Percentiles rank a stretch among this genome's conserved stretches.
Evolutionary conservation across 2,329 filamentous ascomycete species (phyloP).

Genomic region (Diaporthe sp.): DNA sequence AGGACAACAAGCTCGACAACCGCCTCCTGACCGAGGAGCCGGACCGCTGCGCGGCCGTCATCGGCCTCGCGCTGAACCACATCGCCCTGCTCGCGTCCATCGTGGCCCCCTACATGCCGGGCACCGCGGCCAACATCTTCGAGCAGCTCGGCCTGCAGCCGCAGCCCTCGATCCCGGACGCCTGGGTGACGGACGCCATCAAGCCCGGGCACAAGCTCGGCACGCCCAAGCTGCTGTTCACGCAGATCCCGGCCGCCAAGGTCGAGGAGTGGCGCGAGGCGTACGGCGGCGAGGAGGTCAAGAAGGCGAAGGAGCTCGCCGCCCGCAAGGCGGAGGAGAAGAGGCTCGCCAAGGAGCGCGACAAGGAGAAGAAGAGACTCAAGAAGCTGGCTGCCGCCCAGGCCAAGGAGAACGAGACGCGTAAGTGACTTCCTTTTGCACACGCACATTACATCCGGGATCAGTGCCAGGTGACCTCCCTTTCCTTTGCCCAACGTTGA

Average conservation of each 20-base stretch:
- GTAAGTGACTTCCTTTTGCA: too few relatives aligned
- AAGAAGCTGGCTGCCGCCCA: slow-evolving; percentile 53
- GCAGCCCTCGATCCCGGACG: slow-evolving; percentile 72
- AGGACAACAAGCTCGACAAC: slow-evolving; percentile 59
- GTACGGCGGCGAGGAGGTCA: slow-evolving; percentile 76
- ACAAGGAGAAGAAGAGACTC: slow-evolving; percentile 63
- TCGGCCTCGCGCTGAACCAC: slow-evolving; percentile 86
- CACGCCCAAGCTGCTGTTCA: slow-evolving; percentile 83
- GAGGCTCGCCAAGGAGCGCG: slow-evolving; percentile 63
- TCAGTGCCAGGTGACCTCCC: too few relatives aligned
- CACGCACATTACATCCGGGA: too few relatives aligned
- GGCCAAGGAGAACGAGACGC: slow-evolving; percentile 24
- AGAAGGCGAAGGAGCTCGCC: slow-evolving; percentile 76
- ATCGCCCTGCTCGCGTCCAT: slow-evolving; percentile 85
- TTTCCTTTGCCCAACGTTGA: too few relatives aligned
- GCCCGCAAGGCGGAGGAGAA: slow-evolving; percentile 65
- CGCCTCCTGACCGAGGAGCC: slow-evolving; percentile 66
- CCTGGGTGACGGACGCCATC: slow-evolving; percentile 73
- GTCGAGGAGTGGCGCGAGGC: slow-evolving; percentile 85
- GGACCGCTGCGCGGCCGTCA: slow-evolving; percentile 67
- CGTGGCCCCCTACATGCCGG: slow-evolving; percentile 87
- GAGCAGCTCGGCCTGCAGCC: slow-evolving; percentile 77
- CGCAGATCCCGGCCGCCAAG: slow-evolving; percentile 85
- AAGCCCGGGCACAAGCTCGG: slow-evolving; percentile 85
- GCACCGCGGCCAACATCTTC: slow-evolving; percentile 81